A percentile compares a stretch with the other conserved stretches of the same genome.
phyloP scores from a whole-genome alignment of 2,329 filamentous ascomycete species.

The Ceratocystis albifundus region DNA sequence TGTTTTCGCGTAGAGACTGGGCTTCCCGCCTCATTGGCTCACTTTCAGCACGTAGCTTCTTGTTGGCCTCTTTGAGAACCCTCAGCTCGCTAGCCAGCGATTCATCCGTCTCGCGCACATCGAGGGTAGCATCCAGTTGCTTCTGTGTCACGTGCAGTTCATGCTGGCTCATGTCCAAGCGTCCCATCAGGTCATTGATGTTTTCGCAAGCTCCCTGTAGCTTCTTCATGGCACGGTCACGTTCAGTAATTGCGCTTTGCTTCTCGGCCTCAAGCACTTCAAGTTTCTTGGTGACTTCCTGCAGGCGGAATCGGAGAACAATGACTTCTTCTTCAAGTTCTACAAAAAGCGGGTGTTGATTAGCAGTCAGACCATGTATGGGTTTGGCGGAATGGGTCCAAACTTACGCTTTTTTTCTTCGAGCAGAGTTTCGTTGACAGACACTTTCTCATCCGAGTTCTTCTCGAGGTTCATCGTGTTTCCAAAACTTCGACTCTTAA shows the following conservation, averaged over 20 bases:
- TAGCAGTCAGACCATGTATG: not conserved
- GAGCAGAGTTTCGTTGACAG: conserved; percentile 32
- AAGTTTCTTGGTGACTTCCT: conserved; percentile 50
- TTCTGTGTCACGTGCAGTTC: conserved; percentile 35
- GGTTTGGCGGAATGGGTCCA: not conserved
- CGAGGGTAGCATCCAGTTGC: conserved; percentile 34
- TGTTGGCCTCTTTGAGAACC: conserved; percentile 31
- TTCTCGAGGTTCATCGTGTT: conserved; percentile 28
- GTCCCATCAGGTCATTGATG: conserved; percentile 40
- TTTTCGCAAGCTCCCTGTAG: conserved; percentile 50
- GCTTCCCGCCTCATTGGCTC: conserved; percentile 34
- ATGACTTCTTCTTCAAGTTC: conserved; percentile 50
- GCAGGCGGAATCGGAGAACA: conserved; percentile 48
- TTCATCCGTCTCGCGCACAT: conserved; percentile 33
- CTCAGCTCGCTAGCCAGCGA: conserved; percentile 34
- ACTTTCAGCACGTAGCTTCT: conserved; percentile 26
- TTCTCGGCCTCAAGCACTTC: conserved; percentile 52
- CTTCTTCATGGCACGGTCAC: conserved; percentile 53
- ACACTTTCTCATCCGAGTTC: conserved; percentile 21
- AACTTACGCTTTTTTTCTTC: conserved; percentile 47
- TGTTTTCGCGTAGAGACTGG: conserved; percentile 33
- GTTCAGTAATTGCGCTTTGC: conserved; percentile 50
- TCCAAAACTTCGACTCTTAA: conserved; percentile 33
- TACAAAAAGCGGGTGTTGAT: conserved; percentile 25
- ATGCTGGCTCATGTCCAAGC: conserved; percentile 34